Percentiles rank a stretch among this genome's conserved stretches.
phyloP scores from a whole-genome alignment of 2,329 filamentous ascomycete species.

The Nigrospora sphaerica region DNA sequence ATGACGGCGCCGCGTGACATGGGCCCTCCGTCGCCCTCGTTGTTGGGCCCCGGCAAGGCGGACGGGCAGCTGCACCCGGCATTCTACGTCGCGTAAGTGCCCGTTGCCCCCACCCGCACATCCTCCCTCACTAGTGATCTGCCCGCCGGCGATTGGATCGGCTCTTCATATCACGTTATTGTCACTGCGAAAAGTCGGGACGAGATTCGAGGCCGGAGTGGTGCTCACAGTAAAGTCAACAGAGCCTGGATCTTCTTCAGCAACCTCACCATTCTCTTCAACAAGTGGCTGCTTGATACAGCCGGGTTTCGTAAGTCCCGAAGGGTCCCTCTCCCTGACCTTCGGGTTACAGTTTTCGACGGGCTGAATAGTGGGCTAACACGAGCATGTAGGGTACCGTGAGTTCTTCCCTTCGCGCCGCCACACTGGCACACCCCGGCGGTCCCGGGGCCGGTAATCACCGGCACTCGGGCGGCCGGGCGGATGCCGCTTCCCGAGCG shows the following conservation, averaged over 20 bases:
- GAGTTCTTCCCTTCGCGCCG: too few relatives aligned
- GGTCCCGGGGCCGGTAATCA: too few relatives aligned
- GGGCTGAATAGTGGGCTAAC: too few relatives aligned
- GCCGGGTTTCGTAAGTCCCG: conserved; percentile 60
- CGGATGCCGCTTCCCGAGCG: too few relatives aligned
- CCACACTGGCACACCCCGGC: too few relatives aligned
- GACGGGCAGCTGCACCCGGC: conserved; percentile 4
- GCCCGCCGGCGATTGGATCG: not conserved
- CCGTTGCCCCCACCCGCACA: not conserved
- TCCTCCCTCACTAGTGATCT: not conserved
- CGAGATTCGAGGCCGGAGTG: too few relatives aligned
- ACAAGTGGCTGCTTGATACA: conserved; percentile 78
- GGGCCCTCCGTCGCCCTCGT: not conserved
- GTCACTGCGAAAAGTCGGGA: too few relatives aligned
- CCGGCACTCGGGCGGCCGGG: too few relatives aligned
- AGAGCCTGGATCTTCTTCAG: conserved; percentile 77
- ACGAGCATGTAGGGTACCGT: too few relatives aligned
- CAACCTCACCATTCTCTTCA: conserved; percentile 80
- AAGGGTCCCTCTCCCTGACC: not conserved
- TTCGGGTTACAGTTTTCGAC: too few relatives aligned
- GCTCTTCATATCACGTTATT: too few relatives aligned
- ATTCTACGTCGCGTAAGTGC: conserved; percentile 6
- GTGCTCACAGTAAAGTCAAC: not conserved
- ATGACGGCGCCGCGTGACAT: too few relatives aligned
- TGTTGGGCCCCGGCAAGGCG: not conserved